Percentiles rank a stretch among this genome's conserved stretches.
These are phyloP conservation scores for Fusarium udum DNA, from an alignment of 2,329 filamentous ascomycete species.

Conservation along the genomic window DNA sequence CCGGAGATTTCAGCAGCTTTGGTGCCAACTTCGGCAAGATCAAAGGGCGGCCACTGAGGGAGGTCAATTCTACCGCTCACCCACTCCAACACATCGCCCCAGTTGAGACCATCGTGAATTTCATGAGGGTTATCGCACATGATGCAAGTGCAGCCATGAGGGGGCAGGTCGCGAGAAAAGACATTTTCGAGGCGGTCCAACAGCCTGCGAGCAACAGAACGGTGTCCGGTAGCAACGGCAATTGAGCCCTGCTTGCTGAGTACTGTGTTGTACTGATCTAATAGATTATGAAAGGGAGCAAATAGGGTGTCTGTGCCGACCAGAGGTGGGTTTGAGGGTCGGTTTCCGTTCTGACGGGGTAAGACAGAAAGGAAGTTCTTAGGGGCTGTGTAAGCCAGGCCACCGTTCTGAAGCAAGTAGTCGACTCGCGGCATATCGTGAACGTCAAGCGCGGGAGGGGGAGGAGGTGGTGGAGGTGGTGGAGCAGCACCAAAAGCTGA, in stretches of 20 bases:
- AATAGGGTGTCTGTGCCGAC: constrained; percentile 79
- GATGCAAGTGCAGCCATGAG: constrained; percentile 84
- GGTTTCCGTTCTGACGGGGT: constrained; percentile 64
- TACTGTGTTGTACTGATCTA: constrained; percentile 88
- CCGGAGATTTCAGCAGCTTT: constrained; percentile 71
- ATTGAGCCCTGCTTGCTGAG: constrained; percentile 86
- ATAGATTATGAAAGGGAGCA: constrained; percentile 80
- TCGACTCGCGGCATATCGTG: constrained; percentile 84
- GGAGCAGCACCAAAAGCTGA: constrained; percentile 50
- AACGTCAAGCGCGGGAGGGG: constrained; percentile 77
- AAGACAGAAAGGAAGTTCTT: constrained; percentile 76
- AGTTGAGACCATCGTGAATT: constrained; percentile 80
- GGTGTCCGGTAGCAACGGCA: constrained; percentile 93
- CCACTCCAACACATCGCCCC: constrained; percentile 94
- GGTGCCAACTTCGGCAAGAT: constrained; percentile 69
- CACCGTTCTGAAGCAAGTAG: constrained; percentile 90
- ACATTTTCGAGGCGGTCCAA: constrained; percentile 93
- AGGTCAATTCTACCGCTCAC: constrained; percentile 89
- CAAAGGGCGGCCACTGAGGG: constrained; percentile 89
- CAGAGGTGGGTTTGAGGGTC: constrained; percentile 71
- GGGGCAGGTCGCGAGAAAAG: constrained; percentile 90
- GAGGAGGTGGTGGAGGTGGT: constrained; percentile 68
- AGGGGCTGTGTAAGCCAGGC: constrained; percentile 75
- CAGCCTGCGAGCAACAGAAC: constrained; percentile 89
- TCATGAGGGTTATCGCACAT: constrained; percentile 76